Evolutionary conservation across 2,329 filamentous ascomycete species (phyloP).

Genomic region (Curvularia spicifera): DNA sequence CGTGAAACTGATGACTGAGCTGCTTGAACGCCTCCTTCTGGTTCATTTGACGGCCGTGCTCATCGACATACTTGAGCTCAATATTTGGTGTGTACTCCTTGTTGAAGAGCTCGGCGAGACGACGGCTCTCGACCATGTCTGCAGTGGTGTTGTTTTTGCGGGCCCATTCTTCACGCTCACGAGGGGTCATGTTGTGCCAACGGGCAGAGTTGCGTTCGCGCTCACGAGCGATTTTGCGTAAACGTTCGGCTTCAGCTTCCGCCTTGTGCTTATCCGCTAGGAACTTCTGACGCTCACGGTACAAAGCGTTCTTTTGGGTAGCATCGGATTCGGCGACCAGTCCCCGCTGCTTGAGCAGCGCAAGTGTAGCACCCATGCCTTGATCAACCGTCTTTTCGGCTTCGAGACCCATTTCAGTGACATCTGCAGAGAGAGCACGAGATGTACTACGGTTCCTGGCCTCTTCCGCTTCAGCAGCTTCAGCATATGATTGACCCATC

Average conservation of each 20-base stretch:
- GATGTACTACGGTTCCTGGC: constrained; percentile 37
- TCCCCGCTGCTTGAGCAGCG: constrained; percentile 83
- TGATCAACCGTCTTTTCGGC: constrained; percentile 80
- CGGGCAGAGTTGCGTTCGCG: constrained; percentile 82
- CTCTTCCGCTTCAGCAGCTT: constrained; percentile 59
- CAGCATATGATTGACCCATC: constrained; percentile 61
- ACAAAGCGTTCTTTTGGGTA: constrained; percentile 68
- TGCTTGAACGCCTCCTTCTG: constrained; percentile 98
- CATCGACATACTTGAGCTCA: constrained; percentile 88
- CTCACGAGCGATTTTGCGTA: constrained; percentile 82
- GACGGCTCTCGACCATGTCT: constrained; percentile 81
- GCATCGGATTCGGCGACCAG: constrained; percentile 72
- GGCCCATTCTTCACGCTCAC: constrained; percentile 88
- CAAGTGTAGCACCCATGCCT: constrained; percentile 81
- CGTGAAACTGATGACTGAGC: constrained; percentile 96
- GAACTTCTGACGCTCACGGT: constrained; percentile 78
- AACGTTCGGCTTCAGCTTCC: constrained; percentile 79
- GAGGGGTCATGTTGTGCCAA: constrained; percentile 86
- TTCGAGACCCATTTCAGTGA: constrained; percentile 76
- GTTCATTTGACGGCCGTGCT: constrained; percentile 82
- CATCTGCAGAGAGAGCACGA: constrained; percentile 54
- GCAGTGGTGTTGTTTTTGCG: constrained; percentile 86
- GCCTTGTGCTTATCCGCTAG: constrained; percentile 77
- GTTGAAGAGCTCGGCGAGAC: constrained; percentile 85
- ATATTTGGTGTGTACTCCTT: constrained; percentile 89